Evolutionary conservation across 805 yeast genomes (phyloP).

Genomic region (Candida methanosorbosa): DNA sequence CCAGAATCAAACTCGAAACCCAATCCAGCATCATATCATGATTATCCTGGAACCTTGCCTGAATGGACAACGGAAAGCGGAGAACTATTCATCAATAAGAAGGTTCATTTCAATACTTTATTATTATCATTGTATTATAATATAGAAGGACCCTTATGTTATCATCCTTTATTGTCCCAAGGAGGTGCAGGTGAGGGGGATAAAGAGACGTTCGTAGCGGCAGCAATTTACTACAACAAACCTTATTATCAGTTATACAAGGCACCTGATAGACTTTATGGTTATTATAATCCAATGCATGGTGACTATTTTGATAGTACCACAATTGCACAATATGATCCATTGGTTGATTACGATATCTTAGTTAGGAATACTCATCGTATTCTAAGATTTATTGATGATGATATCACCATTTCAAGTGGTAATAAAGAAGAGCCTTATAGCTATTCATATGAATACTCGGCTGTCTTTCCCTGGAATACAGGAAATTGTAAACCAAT

Average conservation of each 20-base stretch:
- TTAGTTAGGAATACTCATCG: conserved; percentile 6
- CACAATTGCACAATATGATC: conserved; percentile 22
- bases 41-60: conserved; percentile 54
- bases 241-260: conserved; percentile 42
- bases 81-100: conserved; percentile 48
- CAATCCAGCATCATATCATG: conserved; percentile 39
- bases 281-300: conserved; percentile 10
- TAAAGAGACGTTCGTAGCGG: conserved; percentile 64
- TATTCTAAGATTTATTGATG: no score
- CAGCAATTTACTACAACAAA: conserved; percentile 40
- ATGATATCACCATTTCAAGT: no score
- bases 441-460: conserved; percentile 7
- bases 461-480: conserved; percentile 10
- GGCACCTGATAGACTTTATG: conserved; percentile 14
- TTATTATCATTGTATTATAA: conserved; percentile 59
- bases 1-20: conserved; percentile 15
- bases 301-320: conserved; percentile 17
- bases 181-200: conserved; percentile 69
- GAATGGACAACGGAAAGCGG: conserved; percentile 65
- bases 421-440: not conserved
- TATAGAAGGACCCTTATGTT: conserved; percentile 49
- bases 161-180: conserved; percentile 50
- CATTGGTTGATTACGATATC: conserved; percentile 16
- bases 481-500: conserved; percentile 13
- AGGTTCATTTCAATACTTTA: conserved; percentile 46